Conservation (phyloP, 352 stramenopile species). For the Globisporangium takayamanum region DNA sequence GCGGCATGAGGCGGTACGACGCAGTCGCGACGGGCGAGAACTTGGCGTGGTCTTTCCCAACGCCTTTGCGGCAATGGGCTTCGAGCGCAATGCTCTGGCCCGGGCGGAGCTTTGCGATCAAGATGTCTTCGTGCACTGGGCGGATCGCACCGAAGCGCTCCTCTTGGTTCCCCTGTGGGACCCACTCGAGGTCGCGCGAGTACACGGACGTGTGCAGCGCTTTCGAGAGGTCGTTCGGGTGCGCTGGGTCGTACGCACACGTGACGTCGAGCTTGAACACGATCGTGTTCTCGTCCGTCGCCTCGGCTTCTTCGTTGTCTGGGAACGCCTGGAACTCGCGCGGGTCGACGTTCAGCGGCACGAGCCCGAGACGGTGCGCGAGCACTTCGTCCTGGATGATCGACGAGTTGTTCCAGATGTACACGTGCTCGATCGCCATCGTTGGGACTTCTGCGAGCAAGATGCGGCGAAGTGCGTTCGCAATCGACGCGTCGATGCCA, state of each 20-base stretch:
- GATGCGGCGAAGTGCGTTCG: conserved; percentile 90
- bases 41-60: conserved; percentile 97
- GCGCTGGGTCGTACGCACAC: conserved; percentile 67
- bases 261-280: conserved; percentile 95
- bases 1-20: conserved; percentile 91
- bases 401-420: conserved; percentile 93
- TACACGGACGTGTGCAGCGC: conserved; percentile 67
- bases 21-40: conserved; percentile 95
- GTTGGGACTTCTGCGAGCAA: conserved; percentile 89
- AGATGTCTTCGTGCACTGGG: conserved; percentile 93
- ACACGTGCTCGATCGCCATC: conserved; percentile 92
- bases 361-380: conserved; percentile 84
- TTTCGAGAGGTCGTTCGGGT: conserved; percentile 35
- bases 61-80: conserved; percentile 91
- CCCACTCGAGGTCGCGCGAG: conserved; percentile 92
- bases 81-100: conserved; percentile 96
- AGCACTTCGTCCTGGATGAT: conserved; percentile 93
- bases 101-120: conserved; percentile 94
- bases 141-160: conserved; percentile 82
- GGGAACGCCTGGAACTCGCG: conserved; percentile 84
- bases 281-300: conserved; percentile 94
- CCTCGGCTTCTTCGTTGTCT: conserved; percentile 84
- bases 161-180: conserved; percentile 94
- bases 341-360: conserved; percentile 79
- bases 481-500: conserved; percentile 88